Evolutionary conservation across 306 rosid species (phyloP), one percentile per base, ranked within the genome.

Genomic region (Pterocarpus santalinus): DNA sequence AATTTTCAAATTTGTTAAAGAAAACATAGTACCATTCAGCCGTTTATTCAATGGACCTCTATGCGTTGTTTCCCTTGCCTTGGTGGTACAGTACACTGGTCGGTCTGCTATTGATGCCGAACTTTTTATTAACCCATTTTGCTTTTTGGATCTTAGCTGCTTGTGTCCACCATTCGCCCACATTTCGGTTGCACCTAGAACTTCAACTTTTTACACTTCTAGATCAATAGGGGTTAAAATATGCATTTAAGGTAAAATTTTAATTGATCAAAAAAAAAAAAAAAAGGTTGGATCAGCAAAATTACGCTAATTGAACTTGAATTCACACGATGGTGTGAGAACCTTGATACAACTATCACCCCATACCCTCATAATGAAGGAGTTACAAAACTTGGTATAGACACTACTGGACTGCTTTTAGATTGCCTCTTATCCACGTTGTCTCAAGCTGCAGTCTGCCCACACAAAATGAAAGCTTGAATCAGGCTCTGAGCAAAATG

Each of bases 391-490:
- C 70, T 53, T 61, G 1, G 70, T 35, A 39, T 22, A 41, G 28
- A 39, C 16, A 51, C 41, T 74, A 51, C 16, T 55, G 72, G 49
- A 43, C 46, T 30, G 10, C 41, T 38, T 30, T 14, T 16, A 60
- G 58, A 82, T 60, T 2, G 60, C 60, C 32, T 60, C 55, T 30
- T 43, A 74, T 73, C 73, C 69, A 8, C 58, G 58, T 16, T 52
- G 76, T 82, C 73, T 82, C 83, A 80, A 63, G 83, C 78, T 81
- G 83, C 83, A 14, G 93, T 78, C 78, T 81, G 90, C 65, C 97
- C 95, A 35, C 89, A 85, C 69, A 94, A 79, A 71, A 94, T 92
- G 92, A 94, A 94, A 71, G 89, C 98, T n/a, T 94, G 98, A 80
- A 92, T 87, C 38, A 94, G 98, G 80, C 90, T 80, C 70, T 91